phyloP scores from a whole-genome alignment of 441 rosid species.

The Aquilaria agallochum region DNA sequence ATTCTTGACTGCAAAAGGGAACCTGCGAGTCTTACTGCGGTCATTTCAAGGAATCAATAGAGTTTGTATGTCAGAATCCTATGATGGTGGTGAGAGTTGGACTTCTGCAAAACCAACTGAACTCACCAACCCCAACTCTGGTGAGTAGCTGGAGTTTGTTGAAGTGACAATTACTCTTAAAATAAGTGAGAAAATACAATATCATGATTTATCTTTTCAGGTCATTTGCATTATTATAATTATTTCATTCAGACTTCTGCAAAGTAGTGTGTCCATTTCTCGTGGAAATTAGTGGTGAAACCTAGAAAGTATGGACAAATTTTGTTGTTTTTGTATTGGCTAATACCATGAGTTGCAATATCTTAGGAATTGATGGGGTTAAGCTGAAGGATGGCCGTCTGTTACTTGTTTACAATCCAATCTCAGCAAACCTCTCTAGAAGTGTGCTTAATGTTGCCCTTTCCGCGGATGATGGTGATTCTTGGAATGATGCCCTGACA shows the following conservation, averaged over 20 bases:
- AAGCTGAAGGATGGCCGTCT: constrained; percentile 68
- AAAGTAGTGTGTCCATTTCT: no score
- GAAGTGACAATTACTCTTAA: no score
- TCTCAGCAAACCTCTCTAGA: constrained; percentile 37
- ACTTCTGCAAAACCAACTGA: constrained; percentile 57
- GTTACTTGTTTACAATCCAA: constrained; percentile 71
- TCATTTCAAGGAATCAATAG: constrained; percentile 52
- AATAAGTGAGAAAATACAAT: no score
- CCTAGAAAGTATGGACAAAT: no score
- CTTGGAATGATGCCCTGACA: constrained; percentile 68
- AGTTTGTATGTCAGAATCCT: constrained; percentile 79
- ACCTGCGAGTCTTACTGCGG: constrained; percentile 61
- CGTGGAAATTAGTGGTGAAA: neutral
- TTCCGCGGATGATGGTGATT: constrained; percentile 75
- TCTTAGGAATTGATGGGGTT: constrained; percentile 72
- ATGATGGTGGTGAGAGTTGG: constrained; percentile 77
- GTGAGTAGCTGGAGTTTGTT: constrained; percentile 25
- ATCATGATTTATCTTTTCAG: no score
- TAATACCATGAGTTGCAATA: constrained; percentile 10
- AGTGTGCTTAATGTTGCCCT: constrained; percentile 72
- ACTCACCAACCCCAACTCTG: constrained; percentile 93
- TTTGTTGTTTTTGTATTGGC: neutral
- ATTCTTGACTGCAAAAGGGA: constrained; percentile 50
- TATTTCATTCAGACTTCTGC: no score
- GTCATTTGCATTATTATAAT: no score